Conservation (phyloP, 176 grass and related monocot genomes). For the Rhynchospora breviuscula region DNA sequence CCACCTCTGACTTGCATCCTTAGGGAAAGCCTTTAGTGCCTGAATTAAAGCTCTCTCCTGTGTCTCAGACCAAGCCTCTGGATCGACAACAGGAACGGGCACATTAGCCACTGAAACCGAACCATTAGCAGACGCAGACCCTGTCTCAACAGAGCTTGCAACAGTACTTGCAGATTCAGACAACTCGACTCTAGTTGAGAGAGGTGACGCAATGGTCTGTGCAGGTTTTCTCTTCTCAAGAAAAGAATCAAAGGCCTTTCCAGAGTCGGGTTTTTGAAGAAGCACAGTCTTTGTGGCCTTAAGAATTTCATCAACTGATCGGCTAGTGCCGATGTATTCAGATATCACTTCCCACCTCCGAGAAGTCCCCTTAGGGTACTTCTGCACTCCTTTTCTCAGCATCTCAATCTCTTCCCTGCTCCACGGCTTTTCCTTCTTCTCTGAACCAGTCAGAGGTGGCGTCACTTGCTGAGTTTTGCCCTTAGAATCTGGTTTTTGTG, state of each 20-base stretch:
- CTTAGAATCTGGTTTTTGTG: slow-evolving; percentile 20
- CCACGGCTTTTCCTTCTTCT: slow-evolving; percentile 91
- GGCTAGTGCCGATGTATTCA: slow-evolving; percentile 74
- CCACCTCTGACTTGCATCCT: slow-evolving; percentile 92
- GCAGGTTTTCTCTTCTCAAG: slow-evolving; percentile 93
- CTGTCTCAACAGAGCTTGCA: slow-evolving; percentile 19
- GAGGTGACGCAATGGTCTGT: slow-evolving; percentile 57
- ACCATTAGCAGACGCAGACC: slow-evolving; percentile 32
- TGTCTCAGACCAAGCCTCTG: slow-evolving; percentile 72
- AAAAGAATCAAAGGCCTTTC: slow-evolving; percentile 95
- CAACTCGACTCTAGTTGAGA: slow-evolving; percentile 59
- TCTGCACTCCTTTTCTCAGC: slow-evolving; percentile 92
- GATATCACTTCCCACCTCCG: slow-evolving; percentile 94
- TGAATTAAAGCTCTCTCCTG: slow-evolving; percentile 85
- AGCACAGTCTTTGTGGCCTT: slow-evolving; percentile 91
- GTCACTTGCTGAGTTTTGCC: slow-evolving; percentile 37
- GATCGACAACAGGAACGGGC: slow-evolving; percentile 45
- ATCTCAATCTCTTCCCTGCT: slow-evolving; percentile 88
- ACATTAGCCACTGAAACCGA: slow-evolving; percentile 26
- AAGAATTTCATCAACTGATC: slow-evolving; percentile 93
- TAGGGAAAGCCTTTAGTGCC: slow-evolving; percentile 90
- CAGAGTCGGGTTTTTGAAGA: slow-evolving; percentile 88
- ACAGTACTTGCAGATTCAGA: slow-evolving; percentile 20
- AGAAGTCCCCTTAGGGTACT: slow-evolving; percentile 86
- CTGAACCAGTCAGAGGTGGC: slow-evolving; percentile 25